Percentiles rank a stretch among this genome's conserved stretches.
Conservation (phyloP, 768 basidiomycete species). For the Pleurotus tuoliensis region DNA sequence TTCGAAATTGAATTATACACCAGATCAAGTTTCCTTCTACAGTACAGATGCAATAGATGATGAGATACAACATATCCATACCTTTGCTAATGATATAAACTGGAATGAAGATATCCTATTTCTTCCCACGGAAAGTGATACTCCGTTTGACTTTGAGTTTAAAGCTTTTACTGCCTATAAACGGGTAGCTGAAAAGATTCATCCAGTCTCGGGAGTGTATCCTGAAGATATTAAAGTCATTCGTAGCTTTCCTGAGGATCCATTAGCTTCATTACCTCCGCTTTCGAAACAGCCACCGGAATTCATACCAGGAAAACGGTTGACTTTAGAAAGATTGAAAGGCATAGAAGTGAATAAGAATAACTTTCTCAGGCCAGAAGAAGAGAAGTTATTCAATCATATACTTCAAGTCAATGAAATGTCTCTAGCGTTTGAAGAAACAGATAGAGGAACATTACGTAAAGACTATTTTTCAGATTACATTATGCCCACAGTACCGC, state of each 20-base stretch:
- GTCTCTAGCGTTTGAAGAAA: conserved; percentile 20
- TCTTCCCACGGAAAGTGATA: not conserved
- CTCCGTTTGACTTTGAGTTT: not conserved
- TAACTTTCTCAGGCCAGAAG: conserved; percentile 18
- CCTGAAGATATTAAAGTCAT: not conserved
- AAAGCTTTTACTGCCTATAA: conserved; percentile 13
- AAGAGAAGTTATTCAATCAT: conserved; percentile 17
- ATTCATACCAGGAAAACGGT: conserved; percentile 12
- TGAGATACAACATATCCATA: not conserved
- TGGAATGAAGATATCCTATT: not conserved
- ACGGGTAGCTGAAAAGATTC: conserved; percentile 16
- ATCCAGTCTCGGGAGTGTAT: conserved; percentile 21
- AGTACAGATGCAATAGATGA: not conserved
- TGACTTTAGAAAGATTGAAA: conserved; percentile 7
- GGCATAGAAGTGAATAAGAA: conserved; percentile 12
- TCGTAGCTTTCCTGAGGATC: conserved; percentile 20
- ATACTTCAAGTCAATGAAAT: conserved; percentile 17
- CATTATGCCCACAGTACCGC: conserved; percentile 26
- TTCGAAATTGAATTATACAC: too few relatives aligned
- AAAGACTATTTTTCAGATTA: conserved; percentile 21
- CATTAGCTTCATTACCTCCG: conserved; percentile 13
- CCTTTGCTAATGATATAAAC: too few relatives aligned
- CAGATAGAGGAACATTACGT: conserved; percentile 11
- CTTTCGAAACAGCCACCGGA: conserved; percentile 17
- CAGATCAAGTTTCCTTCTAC: too few relatives aligned